These are phyloP conservation scores for Straminergon stramineum DNA, from an alignment of 225 moss, liverwort and hornwort genomes.

Conservation along the genomic window DNA sequence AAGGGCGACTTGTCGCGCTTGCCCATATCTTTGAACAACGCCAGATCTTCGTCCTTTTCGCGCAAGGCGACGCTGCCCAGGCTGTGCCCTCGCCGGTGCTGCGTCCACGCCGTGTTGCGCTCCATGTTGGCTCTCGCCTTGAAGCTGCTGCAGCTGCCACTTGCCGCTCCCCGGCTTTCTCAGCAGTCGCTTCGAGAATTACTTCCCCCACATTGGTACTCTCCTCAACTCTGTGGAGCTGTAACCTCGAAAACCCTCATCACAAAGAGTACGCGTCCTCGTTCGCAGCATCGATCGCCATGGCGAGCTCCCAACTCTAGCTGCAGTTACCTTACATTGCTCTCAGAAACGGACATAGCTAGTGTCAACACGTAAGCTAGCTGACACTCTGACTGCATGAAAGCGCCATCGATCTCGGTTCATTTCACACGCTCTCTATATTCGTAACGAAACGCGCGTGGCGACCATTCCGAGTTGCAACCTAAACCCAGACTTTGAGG, in stretches of 20 bases:
- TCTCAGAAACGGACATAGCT: not conserved
- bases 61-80: constrained; percentile 11
- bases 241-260: not conserved
- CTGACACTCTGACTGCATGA: not conserved
- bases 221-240: not conserved
- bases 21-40: constrained; percentile 46
- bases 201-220: not conserved
- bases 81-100: constrained; percentile 44
- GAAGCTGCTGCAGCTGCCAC: not conserved
- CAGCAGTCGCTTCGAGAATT: not conserved
- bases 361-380: not conserved
- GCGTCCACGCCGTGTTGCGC: constrained; percentile 4
- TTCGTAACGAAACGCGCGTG: not conserved
- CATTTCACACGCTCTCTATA: not conserved
- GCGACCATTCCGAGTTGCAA: not conserved
- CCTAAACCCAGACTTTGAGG: not conserved
- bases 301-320: not conserved
- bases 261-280: not conserved
- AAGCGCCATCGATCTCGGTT: not conserved
- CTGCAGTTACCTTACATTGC: not conserved
- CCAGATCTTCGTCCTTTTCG: constrained; percentile 49
- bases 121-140: constrained; percentile 3
- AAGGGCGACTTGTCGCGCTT: constrained; percentile 33
- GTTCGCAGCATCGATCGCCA: not conserved
- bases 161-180: not conserved